phyloP scores from a whole-genome alignment of 2,329 filamentous ascomycete genomes.

The Chaetomium strumarium region DNA sequence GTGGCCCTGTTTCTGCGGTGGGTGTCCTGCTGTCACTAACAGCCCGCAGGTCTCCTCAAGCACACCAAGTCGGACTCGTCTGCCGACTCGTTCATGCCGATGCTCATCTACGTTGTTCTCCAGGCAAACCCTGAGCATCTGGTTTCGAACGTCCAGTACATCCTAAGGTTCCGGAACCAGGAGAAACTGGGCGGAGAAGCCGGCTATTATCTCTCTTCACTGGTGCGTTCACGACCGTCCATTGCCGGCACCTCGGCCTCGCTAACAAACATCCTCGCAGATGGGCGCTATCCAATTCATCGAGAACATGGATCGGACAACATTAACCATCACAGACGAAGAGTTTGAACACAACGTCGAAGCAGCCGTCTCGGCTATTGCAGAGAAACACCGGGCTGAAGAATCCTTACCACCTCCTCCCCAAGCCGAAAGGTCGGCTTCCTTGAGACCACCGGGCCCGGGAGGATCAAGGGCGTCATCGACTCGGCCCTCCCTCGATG shows the following conservation, averaged over 20 bases:
- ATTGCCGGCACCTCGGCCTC: neutral
- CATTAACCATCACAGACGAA: constrained; percentile 84
- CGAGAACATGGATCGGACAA: constrained; percentile 91
- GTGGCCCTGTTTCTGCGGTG: constrained; percentile 18
- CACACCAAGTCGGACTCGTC: constrained; percentile 92
- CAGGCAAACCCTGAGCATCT: constrained; percentile 92
- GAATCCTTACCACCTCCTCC: constrained; percentile 41
- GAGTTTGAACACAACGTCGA: constrained; percentile 98
- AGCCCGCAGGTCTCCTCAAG: constrained; percentile 66
- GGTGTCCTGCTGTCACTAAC: neutral
- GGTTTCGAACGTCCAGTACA: constrained; percentile 97
- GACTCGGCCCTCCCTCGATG: constrained; percentile 39
- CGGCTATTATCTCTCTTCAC: constrained; percentile 92
- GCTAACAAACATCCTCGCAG: constrained; percentile 33
- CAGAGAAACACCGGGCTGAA: constrained; percentile 69
- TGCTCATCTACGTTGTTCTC: constrained; percentile 92
- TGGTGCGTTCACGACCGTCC: constrained; percentile 46
- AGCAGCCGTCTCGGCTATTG: constrained; percentile 88
- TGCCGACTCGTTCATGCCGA: constrained; percentile 89
- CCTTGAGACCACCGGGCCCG: constrained; percentile 20
- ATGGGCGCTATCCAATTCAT: constrained; percentile 96
- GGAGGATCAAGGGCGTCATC: constrained; percentile 43
- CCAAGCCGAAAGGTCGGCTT: constrained; percentile 41
- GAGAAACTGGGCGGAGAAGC: constrained; percentile 97
- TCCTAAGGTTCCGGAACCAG: constrained; percentile 91